phyloP scores from a whole-genome alignment of 352 stramenopile species.

The Phytopythium aichiense region DNA sequence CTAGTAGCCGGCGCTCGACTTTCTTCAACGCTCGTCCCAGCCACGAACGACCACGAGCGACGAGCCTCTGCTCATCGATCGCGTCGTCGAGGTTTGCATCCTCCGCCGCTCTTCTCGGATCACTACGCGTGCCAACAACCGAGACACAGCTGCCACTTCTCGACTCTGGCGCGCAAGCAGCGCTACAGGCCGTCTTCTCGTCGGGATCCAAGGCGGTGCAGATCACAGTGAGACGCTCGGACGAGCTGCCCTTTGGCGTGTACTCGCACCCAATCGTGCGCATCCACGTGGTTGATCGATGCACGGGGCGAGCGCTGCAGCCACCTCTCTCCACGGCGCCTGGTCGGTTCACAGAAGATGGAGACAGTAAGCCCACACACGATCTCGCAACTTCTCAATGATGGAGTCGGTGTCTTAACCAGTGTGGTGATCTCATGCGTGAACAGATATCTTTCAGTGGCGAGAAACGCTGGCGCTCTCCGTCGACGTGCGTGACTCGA shows the following conservation, averaged over 20 bases:
- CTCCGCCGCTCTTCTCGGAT: constrained; percentile 27
- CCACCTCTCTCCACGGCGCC: constrained; percentile 15
- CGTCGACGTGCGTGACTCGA: constrained; percentile 25
- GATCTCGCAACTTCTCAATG: background rate
- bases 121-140: constrained; percentile 22
- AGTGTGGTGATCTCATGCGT: background rate
- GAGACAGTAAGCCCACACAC: background rate
- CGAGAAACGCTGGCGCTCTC: constrained; percentile 30
- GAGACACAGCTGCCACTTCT: constrained; percentile 21
- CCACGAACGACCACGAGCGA: background rate
- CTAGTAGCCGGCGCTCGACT: background rate
- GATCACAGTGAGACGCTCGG: constrained; percentile 33
- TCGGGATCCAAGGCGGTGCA: constrained; percentile 14
- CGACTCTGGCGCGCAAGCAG: background rate
- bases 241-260: constrained; percentile 48
- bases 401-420: background rate
- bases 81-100: constrained; percentile 2
- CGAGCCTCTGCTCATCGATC: constrained; percentile 2
- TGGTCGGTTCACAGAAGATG: background rate
- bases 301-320: constrained; percentile 38
- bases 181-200: background rate
- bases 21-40: background rate
- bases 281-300: constrained; percentile 47
- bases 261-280: constrained; percentile 38
- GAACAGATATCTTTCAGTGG: constrained; percentile 52